phyloP scores from a whole-genome alignment of 768 basidiomycete genomes.

The Tremella yokohamensis region DNA sequence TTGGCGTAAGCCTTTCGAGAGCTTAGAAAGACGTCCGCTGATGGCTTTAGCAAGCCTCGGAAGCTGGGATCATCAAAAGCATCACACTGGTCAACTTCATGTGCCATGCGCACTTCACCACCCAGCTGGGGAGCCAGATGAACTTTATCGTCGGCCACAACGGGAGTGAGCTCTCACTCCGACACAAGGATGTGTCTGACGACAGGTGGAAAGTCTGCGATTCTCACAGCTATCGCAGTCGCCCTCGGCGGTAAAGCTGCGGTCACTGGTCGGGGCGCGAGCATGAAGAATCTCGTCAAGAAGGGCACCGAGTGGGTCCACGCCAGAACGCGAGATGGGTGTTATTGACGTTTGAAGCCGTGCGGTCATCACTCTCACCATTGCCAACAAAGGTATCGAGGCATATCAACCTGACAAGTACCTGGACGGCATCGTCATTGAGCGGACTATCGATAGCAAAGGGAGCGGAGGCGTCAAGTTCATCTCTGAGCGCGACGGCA shows the following conservation, averaged over 20 bases:
- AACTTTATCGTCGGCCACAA: constrained; percentile 98
- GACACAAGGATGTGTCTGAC: constrained; percentile 10
- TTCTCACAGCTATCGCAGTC: constrained; percentile 85
- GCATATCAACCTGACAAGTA: constrained; percentile 82
- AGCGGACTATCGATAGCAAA: constrained; percentile 72
- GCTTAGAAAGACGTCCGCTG: background rate
- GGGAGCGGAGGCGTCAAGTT: constrained; percentile 80
- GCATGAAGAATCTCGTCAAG: constrained; percentile 78
- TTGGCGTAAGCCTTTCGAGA: no score
- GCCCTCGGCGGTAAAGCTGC: constrained; percentile 89
- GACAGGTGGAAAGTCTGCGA: constrained; percentile 89
- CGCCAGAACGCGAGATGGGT: background rate
- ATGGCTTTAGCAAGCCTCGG: constrained; percentile 64
- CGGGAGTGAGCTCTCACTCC: constrained; percentile 64
- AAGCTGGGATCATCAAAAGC: constrained; percentile 80
- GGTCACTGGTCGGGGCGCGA: constrained; percentile 82
- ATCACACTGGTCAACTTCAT: constrained; percentile 72
- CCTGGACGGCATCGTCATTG: constrained; percentile 77
- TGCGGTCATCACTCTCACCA: constrained; percentile 70
- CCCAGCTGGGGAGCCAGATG: constrained; percentile 85
- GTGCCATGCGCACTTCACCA: constrained; percentile 82
- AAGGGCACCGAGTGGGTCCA: constrained; percentile 71
- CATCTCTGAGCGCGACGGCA: constrained; percentile 61
- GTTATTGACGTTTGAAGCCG: constrained; percentile 52
- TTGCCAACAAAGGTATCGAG: constrained; percentile 89